Evolutionary conservation across 164 flowering plant species (phyloP).

Genomic region (Stephania japonica): DNA sequence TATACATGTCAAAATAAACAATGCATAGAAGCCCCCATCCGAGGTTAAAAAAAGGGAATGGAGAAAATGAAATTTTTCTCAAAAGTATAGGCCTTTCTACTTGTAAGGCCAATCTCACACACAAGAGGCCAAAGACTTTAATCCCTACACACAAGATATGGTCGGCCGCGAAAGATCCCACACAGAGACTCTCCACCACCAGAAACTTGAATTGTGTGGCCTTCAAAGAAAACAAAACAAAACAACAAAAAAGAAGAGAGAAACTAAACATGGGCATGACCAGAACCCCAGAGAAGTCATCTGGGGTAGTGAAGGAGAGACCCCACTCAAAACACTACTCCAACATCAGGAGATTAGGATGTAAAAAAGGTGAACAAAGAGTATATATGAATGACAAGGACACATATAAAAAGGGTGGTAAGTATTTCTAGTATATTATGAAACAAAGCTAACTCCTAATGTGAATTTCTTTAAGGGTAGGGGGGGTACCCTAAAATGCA

Average conservation of each 20-base stretch:
- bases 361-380: not conserved
- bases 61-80: constrained; percentile 1
- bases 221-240: not conserved
- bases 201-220: not conserved
- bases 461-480: not conserved
- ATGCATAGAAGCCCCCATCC: constrained; percentile 5
- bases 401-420: constrained; percentile 6
- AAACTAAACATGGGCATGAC: not conserved
- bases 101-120: not conserved
- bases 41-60: not conserved
- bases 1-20: constrained; percentile 3
- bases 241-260: not conserved
- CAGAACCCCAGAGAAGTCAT: not conserved
- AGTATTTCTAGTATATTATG: not conserved
- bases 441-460: constrained; percentile 1
- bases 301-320: not conserved
- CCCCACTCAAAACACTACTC: not conserved
- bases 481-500: constrained; percentile 3
- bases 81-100: not conserved
- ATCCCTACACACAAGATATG: constrained; percentile 8
- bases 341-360: not conserved
- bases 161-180: constrained; percentile 13
- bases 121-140: constrained; percentile 7
- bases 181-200: constrained; percentile 6
- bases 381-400: not conserved